phyloP scores from a whole-genome alignment of 140 eudicot species.

The Erigeron philadelphicus region DNA sequence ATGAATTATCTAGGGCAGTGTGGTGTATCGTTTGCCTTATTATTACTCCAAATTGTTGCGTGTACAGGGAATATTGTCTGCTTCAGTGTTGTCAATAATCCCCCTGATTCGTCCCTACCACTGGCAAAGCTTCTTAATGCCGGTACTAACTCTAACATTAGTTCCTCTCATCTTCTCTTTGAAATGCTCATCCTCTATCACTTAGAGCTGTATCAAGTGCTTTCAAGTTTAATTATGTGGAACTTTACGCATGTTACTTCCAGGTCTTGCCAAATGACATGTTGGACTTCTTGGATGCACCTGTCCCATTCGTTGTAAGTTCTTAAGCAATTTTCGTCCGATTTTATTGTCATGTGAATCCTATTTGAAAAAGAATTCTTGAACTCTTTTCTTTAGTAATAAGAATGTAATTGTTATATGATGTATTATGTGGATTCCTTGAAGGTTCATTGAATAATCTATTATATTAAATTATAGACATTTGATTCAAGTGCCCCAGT shows the following conservation, averaged over 20 bases:
- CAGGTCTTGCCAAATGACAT: slow-evolving; percentile 98
- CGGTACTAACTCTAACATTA: slow-evolving; percentile 41
- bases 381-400: not conserved
- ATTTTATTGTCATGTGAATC: not conserved
- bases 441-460: not conserved
- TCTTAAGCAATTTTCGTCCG: not conserved
- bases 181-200: not conserved
- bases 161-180: slow-evolving; percentile 1
- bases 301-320: slow-evolving; percentile 93
- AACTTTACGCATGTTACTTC: slow-evolving; percentile 13
- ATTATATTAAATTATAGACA: not conserved
- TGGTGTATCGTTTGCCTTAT: slow-evolving; percentile 3
- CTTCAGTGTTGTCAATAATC: slow-evolving; percentile 69
- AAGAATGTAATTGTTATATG: not conserved
- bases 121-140: slow-evolving; percentile 95
- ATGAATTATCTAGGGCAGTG: not conserved
- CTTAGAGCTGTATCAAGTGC: not conserved
- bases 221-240: slow-evolving; percentile 4
- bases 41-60: slow-evolving; percentile 12
- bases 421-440: not conserved
- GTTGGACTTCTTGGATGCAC: slow-evolving; percentile 98
- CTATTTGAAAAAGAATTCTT: slow-evolving; percentile 1
- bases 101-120: slow-evolving; percentile 90
- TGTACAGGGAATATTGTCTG: slow-evolving; percentile 82
- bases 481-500: not conserved